phyloP scores from a whole-genome alignment of 2,329 filamentous ascomycete species.

The Fusarium sp. region DNA sequence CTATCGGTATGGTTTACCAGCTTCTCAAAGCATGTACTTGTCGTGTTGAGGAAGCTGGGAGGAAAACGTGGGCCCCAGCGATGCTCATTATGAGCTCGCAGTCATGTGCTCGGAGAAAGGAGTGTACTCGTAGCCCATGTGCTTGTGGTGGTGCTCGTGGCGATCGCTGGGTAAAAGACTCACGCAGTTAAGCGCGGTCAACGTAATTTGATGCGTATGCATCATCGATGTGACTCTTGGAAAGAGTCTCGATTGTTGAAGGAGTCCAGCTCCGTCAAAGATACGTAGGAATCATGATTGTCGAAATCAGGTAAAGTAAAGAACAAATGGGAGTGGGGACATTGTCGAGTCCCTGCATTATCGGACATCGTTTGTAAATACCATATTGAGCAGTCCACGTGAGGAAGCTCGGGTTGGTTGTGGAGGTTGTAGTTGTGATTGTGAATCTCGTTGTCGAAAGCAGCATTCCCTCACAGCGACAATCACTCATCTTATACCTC shows the following conservation, averaged over 20 bases:
- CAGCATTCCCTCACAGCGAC: neutral
- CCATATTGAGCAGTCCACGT: neutral
- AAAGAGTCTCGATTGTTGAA: neutral
- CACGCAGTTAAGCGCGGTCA: conserved; percentile 15
- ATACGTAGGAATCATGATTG: neutral
- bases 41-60: conserved; percentile 15
- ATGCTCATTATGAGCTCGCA: neutral
- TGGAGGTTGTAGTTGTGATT: neutral
- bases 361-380: neutral
- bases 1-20: conserved; percentile 31
- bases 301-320: neutral
- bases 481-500: neutral
- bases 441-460: neutral
- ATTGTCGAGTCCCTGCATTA: neutral
- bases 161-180: conserved; percentile 20
- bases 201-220: conserved; percentile 21
- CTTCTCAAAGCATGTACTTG: neutral
- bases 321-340: neutral
- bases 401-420: neutral
- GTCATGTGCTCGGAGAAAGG: neutral
- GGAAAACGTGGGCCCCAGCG: conserved; percentile 34
- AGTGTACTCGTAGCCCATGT: neutral
- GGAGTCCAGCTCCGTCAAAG: conserved; percentile 25
- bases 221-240: neutral
- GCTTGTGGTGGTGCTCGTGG: neutral